phyloP scores from a whole-genome alignment of 139 green algal species.

The Klebsormidium nitens region DNA sequence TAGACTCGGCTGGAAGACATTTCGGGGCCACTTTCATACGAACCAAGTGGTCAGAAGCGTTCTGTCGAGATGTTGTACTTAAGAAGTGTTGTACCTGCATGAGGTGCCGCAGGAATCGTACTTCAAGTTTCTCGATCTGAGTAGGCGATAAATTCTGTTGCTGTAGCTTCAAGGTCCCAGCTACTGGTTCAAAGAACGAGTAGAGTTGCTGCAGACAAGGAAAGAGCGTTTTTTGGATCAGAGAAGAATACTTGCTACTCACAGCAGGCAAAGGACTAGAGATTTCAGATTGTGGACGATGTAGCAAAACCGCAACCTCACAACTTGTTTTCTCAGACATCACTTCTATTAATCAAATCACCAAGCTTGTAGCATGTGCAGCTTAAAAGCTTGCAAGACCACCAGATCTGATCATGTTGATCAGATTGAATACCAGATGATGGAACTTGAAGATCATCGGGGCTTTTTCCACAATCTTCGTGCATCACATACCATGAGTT shows the following conservation, averaged over 20 bases:
- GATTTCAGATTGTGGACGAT: not conserved
- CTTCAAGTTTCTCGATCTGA: slow-evolving; percentile 24
- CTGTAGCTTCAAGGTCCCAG: slow-evolving; percentile 7
- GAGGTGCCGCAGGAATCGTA: not conserved
- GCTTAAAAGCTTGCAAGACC: too few relatives aligned
- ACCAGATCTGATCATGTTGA: too few relatives aligned
- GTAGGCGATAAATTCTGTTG: slow-evolving; percentile 4
- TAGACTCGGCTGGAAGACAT: too few relatives aligned
- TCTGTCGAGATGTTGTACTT: slow-evolving; percentile 1
- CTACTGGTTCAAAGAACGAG: slow-evolving; percentile 29
- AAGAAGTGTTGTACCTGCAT: slow-evolving; percentile 5
- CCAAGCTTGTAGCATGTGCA: too few relatives aligned
- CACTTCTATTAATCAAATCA: too few relatives aligned
- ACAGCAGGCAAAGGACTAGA: not conserved
- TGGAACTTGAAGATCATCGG: too few relatives aligned
- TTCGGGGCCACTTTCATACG: too few relatives aligned
- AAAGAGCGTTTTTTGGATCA: too few relatives aligned
- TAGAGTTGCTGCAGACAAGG: slow-evolving; percentile 28
- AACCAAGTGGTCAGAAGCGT: slow-evolving; percentile 14
- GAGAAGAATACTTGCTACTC: not conserved
- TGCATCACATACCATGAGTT: slow-evolving; percentile 21
- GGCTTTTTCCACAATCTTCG: too few relatives aligned
- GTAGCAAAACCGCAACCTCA: too few relatives aligned
- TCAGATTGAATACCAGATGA: not conserved
- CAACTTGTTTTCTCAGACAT: too few relatives aligned